phyloP scores from a whole-genome alignment of 2,329 filamentous ascomycete species.

The Neofusicoccum sp. region DNA sequence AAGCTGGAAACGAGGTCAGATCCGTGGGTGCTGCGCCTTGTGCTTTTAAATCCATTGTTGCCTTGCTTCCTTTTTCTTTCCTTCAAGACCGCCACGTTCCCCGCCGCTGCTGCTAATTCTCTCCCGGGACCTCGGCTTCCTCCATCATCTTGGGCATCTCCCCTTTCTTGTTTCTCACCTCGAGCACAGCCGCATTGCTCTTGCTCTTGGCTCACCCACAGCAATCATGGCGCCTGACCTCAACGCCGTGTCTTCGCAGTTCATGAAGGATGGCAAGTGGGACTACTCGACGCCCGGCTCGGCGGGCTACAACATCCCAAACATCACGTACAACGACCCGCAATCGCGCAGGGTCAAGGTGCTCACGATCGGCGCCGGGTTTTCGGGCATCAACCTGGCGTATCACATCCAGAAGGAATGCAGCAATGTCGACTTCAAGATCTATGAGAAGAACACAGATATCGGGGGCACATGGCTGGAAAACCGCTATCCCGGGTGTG shows the following conservation, averaged over 20 bases:
- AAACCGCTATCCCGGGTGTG: slow-evolving; percentile 43
- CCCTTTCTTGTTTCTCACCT: background rate
- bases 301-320: slow-evolving; percentile 40
- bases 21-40: too few species aligned
- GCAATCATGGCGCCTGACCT: slow-evolving; percentile 43
- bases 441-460: slow-evolving; percentile 49
- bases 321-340: slow-evolving; percentile 42
- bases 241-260: slow-evolving; percentile 33
- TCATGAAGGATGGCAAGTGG: slow-evolving; percentile 31
- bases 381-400: slow-evolving; percentile 48
- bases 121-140: background rate
- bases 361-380: slow-evolving; percentile 49
- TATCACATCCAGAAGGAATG: slow-evolving; percentile 49
- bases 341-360: slow-evolving; percentile 46
- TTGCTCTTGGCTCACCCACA: background rate
- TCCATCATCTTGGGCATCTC: background rate
- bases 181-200: too few species aligned
- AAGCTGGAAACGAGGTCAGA: too few species aligned
- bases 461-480: slow-evolving; percentile 49
- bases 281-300: slow-evolving; percentile 46
- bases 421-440: slow-evolving; percentile 46
- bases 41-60: too few species aligned
- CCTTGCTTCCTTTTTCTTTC: too few species aligned
- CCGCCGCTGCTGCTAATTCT: background rate
- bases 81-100: too few species aligned